These are phyloP conservation scores for Venturia oleaginea DNA, from an alignment of 2,329 filamentous ascomycete genomes.

Conservation along the genomic window DNA sequence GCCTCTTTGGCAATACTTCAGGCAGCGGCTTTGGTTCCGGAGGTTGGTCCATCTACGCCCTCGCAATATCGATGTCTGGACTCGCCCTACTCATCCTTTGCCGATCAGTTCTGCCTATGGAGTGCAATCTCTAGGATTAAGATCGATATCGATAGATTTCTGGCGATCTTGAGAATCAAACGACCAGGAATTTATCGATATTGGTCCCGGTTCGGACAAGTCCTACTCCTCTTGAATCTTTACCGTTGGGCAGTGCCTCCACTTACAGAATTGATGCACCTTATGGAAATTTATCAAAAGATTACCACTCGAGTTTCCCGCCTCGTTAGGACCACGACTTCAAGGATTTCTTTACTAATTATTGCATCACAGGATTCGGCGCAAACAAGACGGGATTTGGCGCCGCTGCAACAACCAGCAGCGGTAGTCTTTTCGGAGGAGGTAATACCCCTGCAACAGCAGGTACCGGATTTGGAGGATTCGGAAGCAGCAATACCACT, in stretches of 20 bases:
- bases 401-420: constrained; percentile 15
- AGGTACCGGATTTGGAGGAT: constrained; percentile 22
- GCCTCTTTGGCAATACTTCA: constrained; percentile 25
- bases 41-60: not conserved
- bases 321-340: not conserved
- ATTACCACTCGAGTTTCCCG: not conserved
- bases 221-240: too few relatives aligned
- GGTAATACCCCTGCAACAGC: constrained; percentile 17
- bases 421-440: constrained; percentile 22
- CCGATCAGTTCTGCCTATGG: too few relatives aligned
- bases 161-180: not conserved
- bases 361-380: constrained; percentile 15
- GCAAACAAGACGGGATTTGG: constrained; percentile 16
- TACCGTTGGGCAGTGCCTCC: not conserved
- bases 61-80: not conserved
- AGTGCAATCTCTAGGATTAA: too few relatives aligned
- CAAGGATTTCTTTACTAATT: not conserved
- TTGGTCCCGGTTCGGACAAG: too few relatives aligned
- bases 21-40: constrained; percentile 15
- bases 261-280: not conserved
- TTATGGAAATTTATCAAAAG: not conserved
- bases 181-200: too few relatives aligned
- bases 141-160: not conserved
- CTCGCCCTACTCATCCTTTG: too few relatives aligned
- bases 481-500: constrained; percentile 12